Conservation (phyloP, 306 rosid genomes). For the Cucumis melo region DNA sequence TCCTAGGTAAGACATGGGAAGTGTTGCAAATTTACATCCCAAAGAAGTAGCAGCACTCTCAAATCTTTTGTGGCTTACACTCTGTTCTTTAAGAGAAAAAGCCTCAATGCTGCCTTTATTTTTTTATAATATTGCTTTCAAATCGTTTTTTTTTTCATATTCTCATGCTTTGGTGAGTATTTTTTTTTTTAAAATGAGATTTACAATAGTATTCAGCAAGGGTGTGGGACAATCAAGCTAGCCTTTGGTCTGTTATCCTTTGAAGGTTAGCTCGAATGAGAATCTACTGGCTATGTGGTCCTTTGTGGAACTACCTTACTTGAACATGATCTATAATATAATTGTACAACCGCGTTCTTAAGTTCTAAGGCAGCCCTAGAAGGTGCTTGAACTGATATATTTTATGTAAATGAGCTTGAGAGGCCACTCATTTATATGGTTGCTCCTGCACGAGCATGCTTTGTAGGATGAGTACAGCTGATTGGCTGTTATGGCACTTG, state of each 20-base stretch:
- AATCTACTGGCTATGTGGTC: neutral
- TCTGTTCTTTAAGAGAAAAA: neutral
- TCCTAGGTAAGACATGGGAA: neutral
- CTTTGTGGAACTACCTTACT: no score
- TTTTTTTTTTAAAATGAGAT: neutral
- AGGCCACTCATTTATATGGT: neutral
- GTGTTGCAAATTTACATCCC: neutral
- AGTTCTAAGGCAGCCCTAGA: neutral
- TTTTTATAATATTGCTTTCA: neutral
- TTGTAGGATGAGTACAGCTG: neutral
- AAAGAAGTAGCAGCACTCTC: neutral
- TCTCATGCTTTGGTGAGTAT: neutral
- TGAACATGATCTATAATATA: no score
- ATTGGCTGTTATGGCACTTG: neutral
- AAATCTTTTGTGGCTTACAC: neutral
- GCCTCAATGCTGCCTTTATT: neutral
- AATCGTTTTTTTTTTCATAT: neutral
- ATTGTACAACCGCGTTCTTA: no score
- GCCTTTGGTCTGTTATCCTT: neutral
- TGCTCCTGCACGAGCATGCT: neutral
- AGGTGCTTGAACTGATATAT: neutral
- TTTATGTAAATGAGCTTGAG: neutral
- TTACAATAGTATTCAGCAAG: neutral
- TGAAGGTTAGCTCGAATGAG: neutral
- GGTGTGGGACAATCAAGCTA: neutral